Percentiles rank a stretch among this genome's conserved stretches.
phyloP scores from a whole-genome alignment of 345 rosid species.

The Melastoma malabathricum region DNA sequence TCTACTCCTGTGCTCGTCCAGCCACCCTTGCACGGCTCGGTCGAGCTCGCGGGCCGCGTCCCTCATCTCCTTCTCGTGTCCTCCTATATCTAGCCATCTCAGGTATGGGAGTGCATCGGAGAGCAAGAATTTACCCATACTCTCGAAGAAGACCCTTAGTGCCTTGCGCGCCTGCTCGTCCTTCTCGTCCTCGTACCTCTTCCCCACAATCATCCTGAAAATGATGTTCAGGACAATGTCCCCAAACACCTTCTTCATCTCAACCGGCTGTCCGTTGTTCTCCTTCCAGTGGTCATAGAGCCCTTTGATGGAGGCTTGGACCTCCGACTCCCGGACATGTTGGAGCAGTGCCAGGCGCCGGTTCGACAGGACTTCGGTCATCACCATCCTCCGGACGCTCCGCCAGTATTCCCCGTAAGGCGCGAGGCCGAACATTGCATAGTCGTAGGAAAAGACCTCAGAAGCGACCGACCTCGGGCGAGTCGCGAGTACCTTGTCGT shows the following conservation, averaged over 20 bases:
- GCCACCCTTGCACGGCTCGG: slow-evolving; percentile 12
- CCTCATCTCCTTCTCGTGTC: slow-evolving; percentile 19
- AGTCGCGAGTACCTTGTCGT: slow-evolving; percentile 15
- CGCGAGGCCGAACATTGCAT: slow-evolving; percentile 7
- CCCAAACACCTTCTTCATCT: slow-evolving; percentile 21
- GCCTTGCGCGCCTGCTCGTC: slow-evolving; percentile 2
- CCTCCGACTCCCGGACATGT: slow-evolving; percentile 8
- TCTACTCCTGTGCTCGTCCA: slow-evolving; percentile 27
- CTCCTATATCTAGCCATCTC: slow-evolving; percentile 24
- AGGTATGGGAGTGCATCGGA: slow-evolving; percentile 20
- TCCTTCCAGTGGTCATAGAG: slow-evolving; percentile 2
- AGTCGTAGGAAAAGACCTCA: slow-evolving; percentile 12
- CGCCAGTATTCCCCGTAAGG: slow-evolving; percentile 29
- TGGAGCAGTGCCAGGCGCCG: slow-evolving; percentile 15
- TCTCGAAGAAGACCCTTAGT: slow-evolving; percentile 3
- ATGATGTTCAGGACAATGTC: slow-evolving; percentile 15
- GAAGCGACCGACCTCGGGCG: slow-evolving; percentile 11
- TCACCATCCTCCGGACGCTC: slow-evolving; percentile 11
- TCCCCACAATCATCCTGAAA: slow-evolving; percentile 12
- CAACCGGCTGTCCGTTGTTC: slow-evolving; percentile 7
- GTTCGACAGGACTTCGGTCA: slow-evolving; percentile 22
- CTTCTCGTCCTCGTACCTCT: slow-evolving; percentile 1
- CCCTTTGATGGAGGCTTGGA: slow-evolving; percentile 6
- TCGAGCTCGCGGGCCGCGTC: slow-evolving; percentile 15
- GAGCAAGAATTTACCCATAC: slow-evolving; percentile 12